Evolutionary conservation across 345 rosid species (phyloP).

Genomic region (Rhizophora apiculata): DNA sequence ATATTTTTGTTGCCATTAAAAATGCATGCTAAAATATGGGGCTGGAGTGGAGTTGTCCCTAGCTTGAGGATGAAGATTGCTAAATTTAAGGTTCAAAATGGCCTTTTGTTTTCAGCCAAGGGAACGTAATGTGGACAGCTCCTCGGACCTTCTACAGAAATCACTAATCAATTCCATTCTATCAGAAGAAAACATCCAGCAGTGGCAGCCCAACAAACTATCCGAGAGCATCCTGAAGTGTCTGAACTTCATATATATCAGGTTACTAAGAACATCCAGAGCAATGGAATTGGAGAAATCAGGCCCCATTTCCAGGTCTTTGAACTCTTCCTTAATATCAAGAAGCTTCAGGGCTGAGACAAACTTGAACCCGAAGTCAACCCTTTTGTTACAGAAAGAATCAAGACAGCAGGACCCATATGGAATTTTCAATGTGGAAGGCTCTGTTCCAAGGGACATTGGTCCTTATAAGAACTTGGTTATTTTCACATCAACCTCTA

Average conservation of each 20-base stretch:
- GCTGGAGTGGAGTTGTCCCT: not conserved
- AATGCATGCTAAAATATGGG: no score
- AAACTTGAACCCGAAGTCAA: slow-evolving; percentile 48
- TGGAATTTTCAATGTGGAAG: slow-evolving; percentile 69
- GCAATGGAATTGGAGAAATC: slow-evolving; percentile 77
- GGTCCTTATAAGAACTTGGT: slow-evolving; percentile 93
- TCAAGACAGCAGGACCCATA: slow-evolving; percentile 92
- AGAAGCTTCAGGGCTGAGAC: slow-evolving; percentile 76
- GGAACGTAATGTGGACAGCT: slow-evolving; percentile 46
- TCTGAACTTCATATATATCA: slow-evolving; percentile 66
- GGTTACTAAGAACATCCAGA: slow-evolving; percentile 81
- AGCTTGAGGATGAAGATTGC: not conserved
- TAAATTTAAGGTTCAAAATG: not conserved
- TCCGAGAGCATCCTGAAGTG: slow-evolving; percentile 85
- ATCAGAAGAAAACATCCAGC: slow-evolving; percentile 54
- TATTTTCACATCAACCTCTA: slow-evolving; percentile 62
- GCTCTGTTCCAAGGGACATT: slow-evolving; percentile 77
- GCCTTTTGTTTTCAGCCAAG: slow-evolving; percentile 39
- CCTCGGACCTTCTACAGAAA: slow-evolving; percentile 39
- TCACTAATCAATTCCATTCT: slow-evolving; percentile 41
- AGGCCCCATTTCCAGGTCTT: slow-evolving; percentile 62
- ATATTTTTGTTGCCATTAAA: not conserved
- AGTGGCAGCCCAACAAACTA: slow-evolving; percentile 79
- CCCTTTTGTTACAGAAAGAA: slow-evolving; percentile 41
- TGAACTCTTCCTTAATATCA: slow-evolving; percentile 48